Base-by-base conservation (phyloP, 352 stramenopile species). In the Globisporangium carolinianum region DNA sequence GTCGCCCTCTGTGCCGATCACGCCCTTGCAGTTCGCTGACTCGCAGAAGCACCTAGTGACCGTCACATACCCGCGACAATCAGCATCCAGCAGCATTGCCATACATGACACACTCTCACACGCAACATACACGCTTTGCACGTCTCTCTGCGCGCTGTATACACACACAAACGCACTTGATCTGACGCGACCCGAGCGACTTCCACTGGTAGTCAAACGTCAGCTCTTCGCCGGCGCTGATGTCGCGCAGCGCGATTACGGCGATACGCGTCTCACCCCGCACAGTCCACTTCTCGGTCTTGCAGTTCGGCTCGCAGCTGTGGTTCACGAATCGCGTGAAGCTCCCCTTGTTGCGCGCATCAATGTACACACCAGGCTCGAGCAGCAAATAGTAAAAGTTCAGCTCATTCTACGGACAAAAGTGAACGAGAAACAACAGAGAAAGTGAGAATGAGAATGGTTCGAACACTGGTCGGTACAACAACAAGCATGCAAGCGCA, bases 191-290 rank as follows among this genome's bases (percentile, higher is more conserved):
- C 5, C 85, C 85, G 6, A 95, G 74, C 9, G 83, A 72, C 58
- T 95, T 91, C 89, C 89, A 98, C 70, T 98, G 96, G 63, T 98
- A 98, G 68, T 98, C 95, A 61, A 98, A 98, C 47, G 82, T 96
- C 36, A 98, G 71, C 62, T 98, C 96, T 70, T 98, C 91, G 5
- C 83, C 81, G 4, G 66, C 60, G 8, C 68, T 17, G 53, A 98
- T 98, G 52, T 96, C 73, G n/a, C 79, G 78, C 55, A 97, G 75
- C 10, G 95, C 89, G 55, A 97, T 91, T 5, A 98, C 95, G 0
- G 95, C 92, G 60, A 98, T 97, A 17, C 93, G 77, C 62, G 90
- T 97, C 52, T 90, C 86, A 24, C 92, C 90, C 51, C 95, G 82
- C 12, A 98, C 81, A 5, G 79, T 94, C 76, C 97, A 97, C 53